Evolutionary conservation across 208 protist genomes (phyloP).

Genomic region (Wallacemonas sp.): DNA sequence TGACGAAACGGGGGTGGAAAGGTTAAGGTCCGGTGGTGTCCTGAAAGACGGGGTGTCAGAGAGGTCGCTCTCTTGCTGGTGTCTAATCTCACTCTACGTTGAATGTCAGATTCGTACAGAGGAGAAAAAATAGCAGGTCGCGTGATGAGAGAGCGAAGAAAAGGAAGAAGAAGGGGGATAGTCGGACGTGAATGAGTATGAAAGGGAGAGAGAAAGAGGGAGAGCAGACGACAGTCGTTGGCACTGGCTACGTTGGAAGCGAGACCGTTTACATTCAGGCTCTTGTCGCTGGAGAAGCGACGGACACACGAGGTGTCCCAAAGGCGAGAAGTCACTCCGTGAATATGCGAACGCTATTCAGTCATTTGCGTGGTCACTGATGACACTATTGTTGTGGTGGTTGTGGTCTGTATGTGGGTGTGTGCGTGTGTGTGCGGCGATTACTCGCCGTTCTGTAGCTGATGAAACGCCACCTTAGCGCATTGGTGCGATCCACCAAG

Average conservation of each 20-base stretch:
- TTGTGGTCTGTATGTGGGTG: neutral
- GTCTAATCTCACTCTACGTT: too few relatives aligned
- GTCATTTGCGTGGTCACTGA: too few relatives aligned
- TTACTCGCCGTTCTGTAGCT: neutral
- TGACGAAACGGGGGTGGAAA: constrained; percentile 2
- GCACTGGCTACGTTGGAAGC: neutral
- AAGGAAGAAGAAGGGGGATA: neutral
- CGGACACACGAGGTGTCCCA: too few relatives aligned
- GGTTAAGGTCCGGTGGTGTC: neutral
- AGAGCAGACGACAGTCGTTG: constrained; percentile 8
- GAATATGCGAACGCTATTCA: too few relatives aligned
- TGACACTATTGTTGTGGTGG: neutral
- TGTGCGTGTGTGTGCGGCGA: neutral
- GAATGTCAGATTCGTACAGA: too few relatives aligned
- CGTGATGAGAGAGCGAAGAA: neutral
- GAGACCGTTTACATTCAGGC: neutral
- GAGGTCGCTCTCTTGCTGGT: neutral
- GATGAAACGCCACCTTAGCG: neutral
- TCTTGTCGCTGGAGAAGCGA: neutral
- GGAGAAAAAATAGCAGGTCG: constrained; percentile 11
- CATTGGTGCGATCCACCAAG: neutral
- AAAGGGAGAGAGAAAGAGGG: neutral
- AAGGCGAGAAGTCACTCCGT: too few relatives aligned
- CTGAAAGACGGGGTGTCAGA: constrained; percentile 9
- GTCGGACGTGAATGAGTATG: neutral